phyloP scores from a whole-genome alignment of 768 basidiomycete genomes.

The Cystofilobasidium ferigula region DNA sequence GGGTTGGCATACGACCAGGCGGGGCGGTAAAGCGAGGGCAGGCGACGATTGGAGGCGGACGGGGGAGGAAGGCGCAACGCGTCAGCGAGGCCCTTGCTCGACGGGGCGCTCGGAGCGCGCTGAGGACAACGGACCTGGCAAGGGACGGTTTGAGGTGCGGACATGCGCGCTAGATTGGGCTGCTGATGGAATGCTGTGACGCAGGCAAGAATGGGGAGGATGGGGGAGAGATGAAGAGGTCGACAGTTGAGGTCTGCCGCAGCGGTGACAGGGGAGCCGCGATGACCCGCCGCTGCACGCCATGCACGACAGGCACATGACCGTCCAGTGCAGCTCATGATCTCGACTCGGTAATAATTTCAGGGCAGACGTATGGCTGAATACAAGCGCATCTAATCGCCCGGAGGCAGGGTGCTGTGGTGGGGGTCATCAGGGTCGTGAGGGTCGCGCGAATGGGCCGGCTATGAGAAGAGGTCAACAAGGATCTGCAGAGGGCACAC shows the following conservation, averaged over 20 bases:
- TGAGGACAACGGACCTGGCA: slow-evolving; percentile 8
- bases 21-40: neutral
- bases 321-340: too few species aligned
- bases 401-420: neutral
- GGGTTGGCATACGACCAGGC: neutral
- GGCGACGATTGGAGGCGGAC: slow-evolving; percentile 31
- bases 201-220: neutral
- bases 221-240: neutral
- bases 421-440: neutral
- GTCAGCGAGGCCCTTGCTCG: neutral
- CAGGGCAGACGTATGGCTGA: too few species aligned
- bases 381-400: neutral
- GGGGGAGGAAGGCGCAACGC: neutral
- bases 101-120: neutral
- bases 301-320: too few species aligned
- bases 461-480: neutral
- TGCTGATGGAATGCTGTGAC: neutral
- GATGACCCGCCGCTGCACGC: too few species aligned
- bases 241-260: too few species aligned
- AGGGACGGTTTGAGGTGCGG: slow-evolving; percentile 8
- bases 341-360: too few species aligned
- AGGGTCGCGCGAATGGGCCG: neutral
- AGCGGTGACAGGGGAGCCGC: too few species aligned
- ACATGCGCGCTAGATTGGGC: neutral
- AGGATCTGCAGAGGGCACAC: neutral